Conservation (phyloP, 371 early-diverging fungal species). For the Encephalitozoon intestinalis region DNA sequence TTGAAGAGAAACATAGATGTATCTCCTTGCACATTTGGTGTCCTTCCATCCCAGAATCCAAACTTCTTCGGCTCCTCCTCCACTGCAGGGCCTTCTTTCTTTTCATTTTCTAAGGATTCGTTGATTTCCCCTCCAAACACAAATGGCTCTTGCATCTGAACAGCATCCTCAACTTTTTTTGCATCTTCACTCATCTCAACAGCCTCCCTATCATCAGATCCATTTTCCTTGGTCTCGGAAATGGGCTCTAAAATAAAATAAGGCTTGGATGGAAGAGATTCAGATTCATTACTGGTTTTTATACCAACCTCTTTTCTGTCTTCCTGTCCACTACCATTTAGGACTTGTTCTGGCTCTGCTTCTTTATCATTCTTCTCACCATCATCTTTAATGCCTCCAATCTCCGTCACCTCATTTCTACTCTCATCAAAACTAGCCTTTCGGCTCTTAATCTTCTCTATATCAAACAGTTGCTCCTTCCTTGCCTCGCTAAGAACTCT, state of each 20-base stretch:
- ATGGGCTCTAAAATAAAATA: background rate
- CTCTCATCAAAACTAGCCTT: background rate
- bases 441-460: background rate
- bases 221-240: background rate
- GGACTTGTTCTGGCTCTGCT: background rate
- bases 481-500: background rate
- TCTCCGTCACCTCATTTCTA: background rate
- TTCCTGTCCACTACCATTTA: background rate
- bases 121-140: background rate
- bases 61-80: background rate
- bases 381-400: background rate
- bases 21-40: background rate
- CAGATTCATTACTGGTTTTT: background rate
- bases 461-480: background rate
- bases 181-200: background rate
- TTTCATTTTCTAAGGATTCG: background rate
- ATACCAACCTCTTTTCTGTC: background rate
- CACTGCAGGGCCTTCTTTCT: background rate
- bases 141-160: background rate
- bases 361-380: background rate
- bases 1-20: background rate
- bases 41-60: constrained; percentile 8
- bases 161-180: background rate
- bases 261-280: background rate
- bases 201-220: background rate